These are phyloP conservation scores for Ogataea hybrid DNA, from an alignment of 1,139 yeast species.

Conservation along the genomic window DNA sequence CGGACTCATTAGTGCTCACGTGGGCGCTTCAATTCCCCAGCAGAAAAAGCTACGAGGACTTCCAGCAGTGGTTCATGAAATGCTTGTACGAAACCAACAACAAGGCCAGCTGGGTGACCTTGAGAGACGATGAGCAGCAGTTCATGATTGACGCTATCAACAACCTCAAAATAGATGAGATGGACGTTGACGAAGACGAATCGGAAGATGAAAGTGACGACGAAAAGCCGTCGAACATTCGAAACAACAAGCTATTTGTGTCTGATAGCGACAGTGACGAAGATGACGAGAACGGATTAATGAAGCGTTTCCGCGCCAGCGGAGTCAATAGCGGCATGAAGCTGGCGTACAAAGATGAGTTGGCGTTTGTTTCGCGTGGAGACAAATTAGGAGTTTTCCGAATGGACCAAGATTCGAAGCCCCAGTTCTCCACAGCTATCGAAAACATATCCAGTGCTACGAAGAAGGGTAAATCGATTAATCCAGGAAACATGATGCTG, in stretches of 20 bases:
- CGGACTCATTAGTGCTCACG: conserved; percentile 46
- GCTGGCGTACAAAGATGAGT: conserved; percentile 66
- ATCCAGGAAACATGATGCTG: no score
- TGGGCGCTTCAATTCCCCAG: conserved; percentile 59
- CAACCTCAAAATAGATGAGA: conserved; percentile 36
- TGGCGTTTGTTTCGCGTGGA: conserved; percentile 79
- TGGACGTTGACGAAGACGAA: conserved; percentile 6
- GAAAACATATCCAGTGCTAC: no score
- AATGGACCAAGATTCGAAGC: no score
- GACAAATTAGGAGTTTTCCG: no score
- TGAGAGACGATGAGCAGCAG: conserved; percentile 42
- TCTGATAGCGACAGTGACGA: conserved; percentile 26
- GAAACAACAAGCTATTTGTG: conserved; percentile 15
- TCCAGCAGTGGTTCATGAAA: conserved; percentile 52
- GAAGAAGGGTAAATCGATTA: no score
- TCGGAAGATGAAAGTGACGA: conserved; percentile 30
- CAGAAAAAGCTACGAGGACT: conserved; percentile 41
- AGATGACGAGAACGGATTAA: conserved; percentile 29
- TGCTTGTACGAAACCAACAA: conserved; percentile 64
- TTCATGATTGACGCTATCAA: conserved; percentile 50
- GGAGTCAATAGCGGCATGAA: conserved; percentile 62
- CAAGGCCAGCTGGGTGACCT: conserved; percentile 46
- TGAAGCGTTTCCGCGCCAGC: conserved; percentile 29
- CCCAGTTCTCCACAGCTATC: no score
- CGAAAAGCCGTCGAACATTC: conserved; percentile 31